Percentiles rank a stretch among this genome's conserved stretches.
phyloP scores from a whole-genome alignment of 1,139 yeast genomes.

The Taphrina flavorubra region DNA sequence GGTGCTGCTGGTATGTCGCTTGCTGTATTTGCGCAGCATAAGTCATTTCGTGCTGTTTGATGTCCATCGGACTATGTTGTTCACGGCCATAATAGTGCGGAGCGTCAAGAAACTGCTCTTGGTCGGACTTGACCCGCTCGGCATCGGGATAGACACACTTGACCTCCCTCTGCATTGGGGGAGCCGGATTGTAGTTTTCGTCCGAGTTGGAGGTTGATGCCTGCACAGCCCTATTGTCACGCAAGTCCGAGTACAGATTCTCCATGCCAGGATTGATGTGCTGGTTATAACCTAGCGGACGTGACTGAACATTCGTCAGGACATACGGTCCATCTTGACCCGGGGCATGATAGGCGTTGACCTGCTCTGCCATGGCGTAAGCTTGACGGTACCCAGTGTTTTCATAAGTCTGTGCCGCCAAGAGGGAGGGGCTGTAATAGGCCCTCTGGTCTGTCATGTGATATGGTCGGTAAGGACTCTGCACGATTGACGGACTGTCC shows the following conservation, averaged over 20 bases:
- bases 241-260: not conserved
- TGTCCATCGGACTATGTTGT: not conserved
- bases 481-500: not conserved
- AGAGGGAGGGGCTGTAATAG: not conserved
- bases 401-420: slow-evolving; percentile 4
- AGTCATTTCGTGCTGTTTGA: slow-evolving; percentile 2
- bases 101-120: not conserved
- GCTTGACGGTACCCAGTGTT: not conserved
- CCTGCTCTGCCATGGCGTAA: slow-evolving; percentile 1
- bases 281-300: not conserved
- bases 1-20: slow-evolving; percentile 4
- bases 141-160: not conserved
- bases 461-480: slow-evolving; percentile 9
- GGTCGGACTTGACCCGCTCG: not conserved
- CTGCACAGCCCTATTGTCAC: not conserved
- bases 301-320: not conserved
- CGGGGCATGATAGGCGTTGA: slow-evolving; percentile 1
- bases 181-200: slow-evolving; percentile 10
- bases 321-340: not conserved
- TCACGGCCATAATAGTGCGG: slow-evolving; percentile 3
- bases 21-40: not conserved
- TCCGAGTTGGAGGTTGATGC: not conserved
- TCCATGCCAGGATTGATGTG: not conserved
- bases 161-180: slow-evolving; percentile 13
- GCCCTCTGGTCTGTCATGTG: slow-evolving; percentile 1